Evolutionary conservation across 2,329 filamentous ascomycete species (phyloP).

Genomic region (Teratosphaeria zuluensis): DNA sequence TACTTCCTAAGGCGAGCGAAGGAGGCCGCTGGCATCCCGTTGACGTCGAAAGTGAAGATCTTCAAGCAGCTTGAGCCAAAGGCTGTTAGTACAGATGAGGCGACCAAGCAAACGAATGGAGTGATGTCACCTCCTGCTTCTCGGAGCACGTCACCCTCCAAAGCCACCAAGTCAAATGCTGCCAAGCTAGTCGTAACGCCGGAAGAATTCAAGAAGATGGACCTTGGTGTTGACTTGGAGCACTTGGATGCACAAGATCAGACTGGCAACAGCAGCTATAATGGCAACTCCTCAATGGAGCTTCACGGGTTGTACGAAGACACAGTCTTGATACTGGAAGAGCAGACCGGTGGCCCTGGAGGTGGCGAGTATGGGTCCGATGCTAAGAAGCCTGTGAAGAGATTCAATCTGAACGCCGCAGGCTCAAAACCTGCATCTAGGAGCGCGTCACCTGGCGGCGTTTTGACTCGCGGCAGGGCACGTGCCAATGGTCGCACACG

Average conservation of each 20-base stretch:
- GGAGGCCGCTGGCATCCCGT: slow-evolving; percentile 53
- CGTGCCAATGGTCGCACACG: slow-evolving; percentile 59
- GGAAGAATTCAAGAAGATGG: slow-evolving; percentile 52
- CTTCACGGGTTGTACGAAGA: slow-evolving; percentile 60
- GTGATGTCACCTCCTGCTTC: slow-evolving; percentile 38
- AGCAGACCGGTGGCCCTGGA: slow-evolving; percentile 49
- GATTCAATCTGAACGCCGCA: slow-evolving; percentile 28
- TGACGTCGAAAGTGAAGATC: slow-evolving; percentile 64
- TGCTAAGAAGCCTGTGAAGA: slow-evolving; percentile 32
- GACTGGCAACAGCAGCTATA: slow-evolving; percentile 66
- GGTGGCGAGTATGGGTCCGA: slow-evolving; percentile 49
- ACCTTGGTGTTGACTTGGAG: slow-evolving; percentile 55
- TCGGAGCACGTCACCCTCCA: slow-evolving; percentile 34
- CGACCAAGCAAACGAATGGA: slow-evolving; percentile 17
- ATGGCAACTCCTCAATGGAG: slow-evolving; percentile 59
- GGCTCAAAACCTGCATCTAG: slow-evolving; percentile 28
- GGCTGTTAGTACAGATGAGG: slow-evolving; percentile 15
- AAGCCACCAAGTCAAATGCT: slow-evolving; percentile 34
- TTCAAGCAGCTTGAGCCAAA: slow-evolving; percentile 54
- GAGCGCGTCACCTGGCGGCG: slow-evolving; percentile 39
- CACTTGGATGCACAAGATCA: slow-evolving; percentile 56
- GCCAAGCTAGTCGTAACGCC: slow-evolving; percentile 51
- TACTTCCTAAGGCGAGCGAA: slow-evolving; percentile 72
- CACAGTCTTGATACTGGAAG: slow-evolving; percentile 74
- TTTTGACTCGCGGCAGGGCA: slow-evolving; percentile 61